Base-by-base conservation (phyloP, 441 rosid species). In the Corymbia citriodora region DNA sequence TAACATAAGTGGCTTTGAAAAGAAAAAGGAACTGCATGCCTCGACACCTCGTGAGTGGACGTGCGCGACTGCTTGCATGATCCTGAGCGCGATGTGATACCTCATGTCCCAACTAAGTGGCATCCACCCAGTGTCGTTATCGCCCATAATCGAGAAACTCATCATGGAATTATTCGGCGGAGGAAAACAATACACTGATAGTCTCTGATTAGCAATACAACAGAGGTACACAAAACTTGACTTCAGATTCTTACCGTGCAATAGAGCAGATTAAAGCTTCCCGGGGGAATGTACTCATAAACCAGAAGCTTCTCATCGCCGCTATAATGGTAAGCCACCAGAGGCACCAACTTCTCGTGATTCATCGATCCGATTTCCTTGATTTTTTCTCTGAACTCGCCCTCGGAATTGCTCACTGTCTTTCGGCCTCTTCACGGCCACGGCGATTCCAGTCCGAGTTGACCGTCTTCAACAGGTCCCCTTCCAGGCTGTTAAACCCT, bases 301-400 rank as follows among this genome's bases (percentile, higher is more conserved):
- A 90, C 89, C 48, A 90, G 91, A 27, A 90, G 91, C 89, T 90
- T 90, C 74, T 90, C 91, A 11, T 74, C 89, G 36, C 45, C 29
- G 68, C 57, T 50, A 48, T 54, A 55, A 36, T 87, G 87, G 87
- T 72, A 90, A 29, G 87, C 91, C 87, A 49, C 59, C 54, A 88
- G 8, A 2, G 89, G 86, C 54, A 90, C 89, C 91, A 87, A 87
- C 25, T 88, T 74, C 89, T 87, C 81, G 27, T 90, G 91, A 40
- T 87, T 68, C 89, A 90, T 36, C 10, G 57, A 68, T 74, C 91
- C 91, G 52, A 90, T 68, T 36, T 87, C 89, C 74, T 57, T 59
- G 1, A 90, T 55, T 33, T 55, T 87, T 86, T 79, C 87, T 29
- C n/a, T 31, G 31, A 90, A 90, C 87, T 54, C 89, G 18, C 23